These are phyloP conservation scores for Lepidium didymum DNA, from an alignment of 345 rosid genomes.

Conservation along the genomic window DNA sequence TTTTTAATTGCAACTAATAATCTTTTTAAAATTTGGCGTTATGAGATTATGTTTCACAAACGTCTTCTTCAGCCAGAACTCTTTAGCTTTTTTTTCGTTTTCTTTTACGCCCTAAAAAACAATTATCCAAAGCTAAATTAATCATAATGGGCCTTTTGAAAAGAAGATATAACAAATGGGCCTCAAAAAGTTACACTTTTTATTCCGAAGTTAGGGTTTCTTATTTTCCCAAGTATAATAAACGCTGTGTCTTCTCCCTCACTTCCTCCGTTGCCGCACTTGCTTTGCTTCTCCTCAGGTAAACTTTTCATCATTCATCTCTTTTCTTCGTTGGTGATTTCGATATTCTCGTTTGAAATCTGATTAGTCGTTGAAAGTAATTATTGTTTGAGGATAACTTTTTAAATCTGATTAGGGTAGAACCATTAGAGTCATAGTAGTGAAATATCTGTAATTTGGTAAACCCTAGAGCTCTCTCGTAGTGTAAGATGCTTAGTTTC, in stretches of 20 bases:
- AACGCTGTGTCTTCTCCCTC: not conserved
- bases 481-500: not conserved
- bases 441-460: not conserved
- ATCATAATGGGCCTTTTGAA: not conserved
- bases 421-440: not conserved
- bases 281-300: constrained; percentile 26
- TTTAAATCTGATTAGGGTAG: not conserved
- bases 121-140: too few relatives aligned
- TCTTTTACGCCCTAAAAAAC: too few relatives aligned
- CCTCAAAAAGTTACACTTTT: not conserved
- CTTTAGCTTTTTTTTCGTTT: too few relatives aligned
- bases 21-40: too few relatives aligned
- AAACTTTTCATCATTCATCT: not conserved
- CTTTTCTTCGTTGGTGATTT: not conserved
- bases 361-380: not conserved
- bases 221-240: not conserved
- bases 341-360: not conserved
- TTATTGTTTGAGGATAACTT: too few relatives aligned
- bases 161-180: not conserved
- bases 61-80: too few relatives aligned
- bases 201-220: not conserved
- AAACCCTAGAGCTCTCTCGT: not conserved
- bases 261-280: constrained; percentile 13
- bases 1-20: too few relatives aligned
- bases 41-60: too few relatives aligned